Percentiles rank a stretch among this genome's conserved stretches.
Conservation (phyloP, 257 asterid species). For the Paulownia fortunei region DNA sequence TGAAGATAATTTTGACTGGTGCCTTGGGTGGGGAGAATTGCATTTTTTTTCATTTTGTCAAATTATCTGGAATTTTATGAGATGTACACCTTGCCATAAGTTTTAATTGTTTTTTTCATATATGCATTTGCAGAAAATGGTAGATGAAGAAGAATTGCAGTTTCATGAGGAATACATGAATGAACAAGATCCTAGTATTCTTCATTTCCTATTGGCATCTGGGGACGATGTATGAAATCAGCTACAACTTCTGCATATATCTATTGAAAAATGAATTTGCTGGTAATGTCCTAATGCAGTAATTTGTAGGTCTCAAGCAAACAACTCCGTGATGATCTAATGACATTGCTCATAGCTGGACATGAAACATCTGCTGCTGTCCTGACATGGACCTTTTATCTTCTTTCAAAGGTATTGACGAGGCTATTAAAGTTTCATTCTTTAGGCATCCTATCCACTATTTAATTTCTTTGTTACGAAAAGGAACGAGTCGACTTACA, state of each 20-base stretch:
- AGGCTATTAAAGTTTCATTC: slow-evolving; percentile 18
- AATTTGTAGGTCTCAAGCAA: slow-evolving; percentile 88
- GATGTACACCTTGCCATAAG: not conserved
- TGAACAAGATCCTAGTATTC: slow-evolving; percentile 98
- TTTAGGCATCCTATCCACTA: not conserved
- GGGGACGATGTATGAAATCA: slow-evolving; percentile 83
- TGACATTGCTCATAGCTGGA: slow-evolving; percentile 99
- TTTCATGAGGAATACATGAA: slow-evolving; percentile 98
- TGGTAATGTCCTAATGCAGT: slow-evolving; percentile 40
- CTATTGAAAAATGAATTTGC: slow-evolving; percentile 26
- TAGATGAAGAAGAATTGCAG: slow-evolving; percentile 94
- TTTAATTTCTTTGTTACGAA: not conserved
- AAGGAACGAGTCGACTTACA: not conserved
- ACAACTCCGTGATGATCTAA: slow-evolving; percentile 98
- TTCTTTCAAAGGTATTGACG: slow-evolving; percentile 71
- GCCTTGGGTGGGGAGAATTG: not conserved
- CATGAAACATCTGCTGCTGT: slow-evolving; percentile 99
- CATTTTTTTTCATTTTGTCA: not conserved
- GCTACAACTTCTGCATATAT: slow-evolving; percentile 27
- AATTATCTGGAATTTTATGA: not conserved
- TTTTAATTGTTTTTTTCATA: not conserved
- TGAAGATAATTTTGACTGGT: not conserved
- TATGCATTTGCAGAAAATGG: slow-evolving; percentile 77
- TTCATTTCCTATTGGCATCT: slow-evolving; percentile 92
- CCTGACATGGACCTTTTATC: slow-evolving; percentile 97